phyloP scores from a whole-genome alignment of 225 moss, liverwort and hornwort species.

The Physcomitrellopsis africana region DNA sequence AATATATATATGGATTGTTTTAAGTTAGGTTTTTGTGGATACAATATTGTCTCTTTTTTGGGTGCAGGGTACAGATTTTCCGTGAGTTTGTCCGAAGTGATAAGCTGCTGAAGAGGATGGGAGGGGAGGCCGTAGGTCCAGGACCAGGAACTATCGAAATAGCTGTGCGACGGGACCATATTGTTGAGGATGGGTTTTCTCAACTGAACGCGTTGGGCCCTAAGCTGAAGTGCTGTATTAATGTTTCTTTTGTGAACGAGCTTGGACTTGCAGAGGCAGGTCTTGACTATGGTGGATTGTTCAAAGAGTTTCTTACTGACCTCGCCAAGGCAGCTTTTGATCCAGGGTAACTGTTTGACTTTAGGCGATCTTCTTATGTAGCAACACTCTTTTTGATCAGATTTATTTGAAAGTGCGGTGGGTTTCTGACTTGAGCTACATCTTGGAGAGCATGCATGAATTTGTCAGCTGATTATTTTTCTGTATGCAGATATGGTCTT shows the following conservation, averaged over 20 bases:
- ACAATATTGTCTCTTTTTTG: not conserved
- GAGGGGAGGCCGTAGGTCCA: constrained; percentile 65
- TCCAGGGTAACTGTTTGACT: constrained; percentile 65
- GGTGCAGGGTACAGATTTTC: constrained; percentile 81
- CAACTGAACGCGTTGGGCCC: constrained; percentile 74
- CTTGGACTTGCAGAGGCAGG: constrained; percentile 93
- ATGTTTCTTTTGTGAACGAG: constrained; percentile 93
- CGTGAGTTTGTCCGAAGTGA: constrained; percentile 85
- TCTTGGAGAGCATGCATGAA: constrained; percentile 3
- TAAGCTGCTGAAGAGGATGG: constrained; percentile 70
- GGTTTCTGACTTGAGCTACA: not conserved
- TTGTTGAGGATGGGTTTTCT: constrained; percentile 93
- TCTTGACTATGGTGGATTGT: constrained; percentile 91
- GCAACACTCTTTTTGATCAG: not conserved
- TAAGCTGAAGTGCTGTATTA: constrained; percentile 84
- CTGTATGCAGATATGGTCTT: constrained; percentile 75
- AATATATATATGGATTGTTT: no score
- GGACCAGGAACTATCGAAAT: constrained; percentile 88
- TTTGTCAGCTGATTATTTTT: constrained; percentile 4
- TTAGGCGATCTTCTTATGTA: not conserved
- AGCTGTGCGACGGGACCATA: constrained; percentile 82
- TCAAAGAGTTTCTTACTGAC: constrained; percentile 91
- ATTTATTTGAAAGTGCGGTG: constrained; percentile 10
- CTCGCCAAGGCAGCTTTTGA: constrained; percentile 88
- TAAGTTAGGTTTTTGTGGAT: no score